Evolutionary conservation across 495 filamentous ascomycete genomes (phyloP).

Genomic region (Rusavskia elegans): DNA sequence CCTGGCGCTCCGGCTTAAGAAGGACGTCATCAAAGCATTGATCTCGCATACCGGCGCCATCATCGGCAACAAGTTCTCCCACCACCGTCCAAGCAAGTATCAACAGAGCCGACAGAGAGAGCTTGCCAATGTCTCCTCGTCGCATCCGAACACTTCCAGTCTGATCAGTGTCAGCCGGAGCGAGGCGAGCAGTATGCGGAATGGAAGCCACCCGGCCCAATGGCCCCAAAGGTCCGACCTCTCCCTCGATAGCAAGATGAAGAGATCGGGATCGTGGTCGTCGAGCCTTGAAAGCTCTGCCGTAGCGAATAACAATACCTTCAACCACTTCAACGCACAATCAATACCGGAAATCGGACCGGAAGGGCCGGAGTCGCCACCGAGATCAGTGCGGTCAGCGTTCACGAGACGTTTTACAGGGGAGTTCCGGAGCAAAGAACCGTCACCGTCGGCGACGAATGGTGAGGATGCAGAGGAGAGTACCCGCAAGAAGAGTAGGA

Average conservation of each 20-base stretch:
- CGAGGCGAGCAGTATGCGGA: slow-evolving; percentile 10
- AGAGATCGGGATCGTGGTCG: slow-evolving; percentile 8
- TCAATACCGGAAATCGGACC: slow-evolving; percentile 7
- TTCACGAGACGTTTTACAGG: slow-evolving; percentile 12
- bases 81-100: slow-evolving; percentile 62
- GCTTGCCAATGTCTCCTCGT: slow-evolving; percentile 40
- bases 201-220: slow-evolving; percentile 3
- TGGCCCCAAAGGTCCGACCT: slow-evolving; percentile 1
- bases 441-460: not conserved
- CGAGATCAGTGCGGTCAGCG: slow-evolving; percentile 9
- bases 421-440: slow-evolving; percentile 6
- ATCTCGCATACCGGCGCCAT: slow-evolving; percentile 94
- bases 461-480: slow-evolving; percentile 24
- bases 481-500: slow-evolving; percentile 23
- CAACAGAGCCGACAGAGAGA: slow-evolving; percentile 70
- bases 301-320: not conserved
- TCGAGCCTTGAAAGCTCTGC: slow-evolving; percentile 2
- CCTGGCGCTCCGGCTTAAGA: slow-evolving; percentile 79
- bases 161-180: slow-evolving; percentile 14
- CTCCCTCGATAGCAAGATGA: slow-evolving; percentile 2
- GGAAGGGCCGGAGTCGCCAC: slow-evolving; percentile 2
- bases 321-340: slow-evolving; percentile 1
- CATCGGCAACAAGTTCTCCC: slow-evolving; percentile 89
- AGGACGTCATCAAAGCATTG: slow-evolving; percentile 80
- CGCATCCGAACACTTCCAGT: slow-evolving; percentile 37